These are phyloP conservation scores for Besnoitia besnoiti DNA, from an alignment of 169 alveolate genomes.

Conservation along the genomic window DNA sequence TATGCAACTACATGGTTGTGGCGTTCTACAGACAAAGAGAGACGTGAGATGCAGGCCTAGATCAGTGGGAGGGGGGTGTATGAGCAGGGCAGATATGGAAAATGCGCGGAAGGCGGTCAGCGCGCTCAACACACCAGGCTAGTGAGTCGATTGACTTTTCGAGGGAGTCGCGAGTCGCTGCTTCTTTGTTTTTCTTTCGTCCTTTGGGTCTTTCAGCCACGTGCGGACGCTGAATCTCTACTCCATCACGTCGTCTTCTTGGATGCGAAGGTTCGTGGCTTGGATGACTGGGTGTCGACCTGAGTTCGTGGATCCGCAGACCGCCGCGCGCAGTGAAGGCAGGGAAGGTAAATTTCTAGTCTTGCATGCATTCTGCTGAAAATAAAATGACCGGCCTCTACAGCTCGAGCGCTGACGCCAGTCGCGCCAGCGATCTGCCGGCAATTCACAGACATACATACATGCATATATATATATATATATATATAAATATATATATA, in stretches of 20 bases:
- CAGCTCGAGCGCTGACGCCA: too few relatives aligned
- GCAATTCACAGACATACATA: background rate
- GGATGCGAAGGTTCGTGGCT: background rate
- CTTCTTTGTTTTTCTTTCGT: background rate
- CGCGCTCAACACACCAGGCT: background rate
- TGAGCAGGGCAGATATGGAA: background rate
- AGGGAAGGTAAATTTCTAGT: slow-evolving; percentile 8
- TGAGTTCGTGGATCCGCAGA: slow-evolving; percentile 33
- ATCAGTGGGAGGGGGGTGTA: background rate
- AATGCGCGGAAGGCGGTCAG: background rate
- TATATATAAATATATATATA: background rate
- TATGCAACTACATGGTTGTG: background rate
- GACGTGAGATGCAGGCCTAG: too few relatives aligned
- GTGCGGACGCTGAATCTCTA: background rate
- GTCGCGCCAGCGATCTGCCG: too few relatives aligned
- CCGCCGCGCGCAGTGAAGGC: slow-evolving; percentile 18
- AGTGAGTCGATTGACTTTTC: background rate
- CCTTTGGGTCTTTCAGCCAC: background rate
- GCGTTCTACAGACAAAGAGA: too few relatives aligned
- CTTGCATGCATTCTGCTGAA: too few relatives aligned
- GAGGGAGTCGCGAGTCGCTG: background rate
- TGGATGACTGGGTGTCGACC: slow-evolving; percentile 41
- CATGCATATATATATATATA: background rate
- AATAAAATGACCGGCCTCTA: too few relatives aligned
- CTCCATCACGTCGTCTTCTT: slow-evolving; percentile 26